These are phyloP conservation scores for Emydomyces testavorans DNA, from an alignment of 2,329 filamentous ascomycete genomes.

Conservation along the genomic window DNA sequence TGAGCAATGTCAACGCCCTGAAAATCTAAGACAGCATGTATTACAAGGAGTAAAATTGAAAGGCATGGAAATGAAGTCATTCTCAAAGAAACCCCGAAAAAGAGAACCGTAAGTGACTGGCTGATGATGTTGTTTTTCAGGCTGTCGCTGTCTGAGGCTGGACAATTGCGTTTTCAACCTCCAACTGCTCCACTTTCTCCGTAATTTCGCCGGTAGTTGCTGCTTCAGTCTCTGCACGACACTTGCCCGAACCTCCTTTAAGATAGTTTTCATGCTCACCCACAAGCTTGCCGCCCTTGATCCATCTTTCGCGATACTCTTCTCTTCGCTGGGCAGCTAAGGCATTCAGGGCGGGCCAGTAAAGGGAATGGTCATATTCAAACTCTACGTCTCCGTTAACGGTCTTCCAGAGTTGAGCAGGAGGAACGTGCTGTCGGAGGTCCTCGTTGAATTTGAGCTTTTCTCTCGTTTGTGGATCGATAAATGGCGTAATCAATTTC, in stretches of 20 bases:
- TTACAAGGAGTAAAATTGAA: not conserved
- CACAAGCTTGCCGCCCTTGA: conserved; percentile 63
- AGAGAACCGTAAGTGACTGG: not conserved
- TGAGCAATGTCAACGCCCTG: conserved; percentile 2
- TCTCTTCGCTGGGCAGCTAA: conserved; percentile 56
- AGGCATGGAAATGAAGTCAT: not conserved
- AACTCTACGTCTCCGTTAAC: conserved; percentile 75
- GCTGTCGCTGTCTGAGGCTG: not conserved
- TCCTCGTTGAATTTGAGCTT: conserved; percentile 98
- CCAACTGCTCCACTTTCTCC: conserved; percentile 18
- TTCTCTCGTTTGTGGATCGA: conserved; percentile 82
- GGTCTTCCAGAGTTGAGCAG: conserved; percentile 68
- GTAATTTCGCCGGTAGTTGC: conserved; percentile 4
- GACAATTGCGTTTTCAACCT: conserved; percentile 9
- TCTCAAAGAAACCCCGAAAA: not conserved
- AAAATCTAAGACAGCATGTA: not conserved
- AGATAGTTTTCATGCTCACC: conserved; percentile 83
- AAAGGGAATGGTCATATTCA: conserved; percentile 74
- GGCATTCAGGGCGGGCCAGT: conserved; percentile 77
- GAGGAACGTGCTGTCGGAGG: conserved; percentile 67
- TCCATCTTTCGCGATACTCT: conserved; percentile 59
- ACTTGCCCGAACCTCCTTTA: conserved; percentile 49
- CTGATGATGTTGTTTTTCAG: not conserved
- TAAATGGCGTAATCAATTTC: conserved; percentile 90
- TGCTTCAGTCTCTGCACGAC: conserved; percentile 27